Percentiles rank a stretch among this genome's conserved stretches.
These are phyloP conservation scores for Dalbergia oliveri DNA, from an alignment of 306 rosid genomes.

Conservation along the genomic window DNA sequence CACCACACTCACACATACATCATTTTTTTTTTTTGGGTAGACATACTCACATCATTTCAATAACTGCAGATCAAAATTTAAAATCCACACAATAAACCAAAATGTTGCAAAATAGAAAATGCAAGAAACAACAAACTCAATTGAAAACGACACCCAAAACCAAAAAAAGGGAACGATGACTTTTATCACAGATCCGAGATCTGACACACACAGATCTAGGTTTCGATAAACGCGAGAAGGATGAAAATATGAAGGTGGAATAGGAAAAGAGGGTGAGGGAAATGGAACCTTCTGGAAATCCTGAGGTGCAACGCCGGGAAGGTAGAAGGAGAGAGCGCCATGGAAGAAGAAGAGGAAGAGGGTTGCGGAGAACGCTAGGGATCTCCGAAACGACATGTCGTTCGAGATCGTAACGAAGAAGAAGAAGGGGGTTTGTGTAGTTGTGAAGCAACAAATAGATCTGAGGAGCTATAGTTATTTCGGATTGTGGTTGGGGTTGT, in stretches of 20 bases:
- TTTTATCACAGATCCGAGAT: constrained; percentile 56
- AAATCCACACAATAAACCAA: neutral
- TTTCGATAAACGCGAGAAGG: neutral
- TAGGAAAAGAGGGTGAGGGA: neutral
- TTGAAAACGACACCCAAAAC: neutral
- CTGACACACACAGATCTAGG: constrained; percentile 55
- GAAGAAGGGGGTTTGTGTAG: neutral
- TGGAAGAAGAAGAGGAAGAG: constrained; percentile 59
- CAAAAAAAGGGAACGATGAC: neutral
- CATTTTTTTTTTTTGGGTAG: too few relatives aligned
- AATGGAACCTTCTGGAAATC: constrained; percentile 75
- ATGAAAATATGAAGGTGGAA: neutral
- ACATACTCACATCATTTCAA: neutral
- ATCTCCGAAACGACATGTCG: constrained; percentile 88
- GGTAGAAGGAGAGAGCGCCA: constrained; percentile 77
- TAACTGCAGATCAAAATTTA: neutral
- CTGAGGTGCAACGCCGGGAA: constrained; percentile 99
- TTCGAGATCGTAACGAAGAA: constrained; percentile 45
- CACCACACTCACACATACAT: neutral
- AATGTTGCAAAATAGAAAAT: neutral
- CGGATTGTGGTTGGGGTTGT: constrained; percentile 17
- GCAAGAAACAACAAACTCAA: constrained; percentile 7
- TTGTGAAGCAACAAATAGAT: neutral
- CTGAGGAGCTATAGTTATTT: constrained; percentile 32
- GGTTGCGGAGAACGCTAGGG: constrained; percentile 54